Evolutionary conservation across 768 basidiomycete species (phyloP), one percentile per base, ranked within the genome.

Genomic region (Solioccasus polychromus): DNA sequence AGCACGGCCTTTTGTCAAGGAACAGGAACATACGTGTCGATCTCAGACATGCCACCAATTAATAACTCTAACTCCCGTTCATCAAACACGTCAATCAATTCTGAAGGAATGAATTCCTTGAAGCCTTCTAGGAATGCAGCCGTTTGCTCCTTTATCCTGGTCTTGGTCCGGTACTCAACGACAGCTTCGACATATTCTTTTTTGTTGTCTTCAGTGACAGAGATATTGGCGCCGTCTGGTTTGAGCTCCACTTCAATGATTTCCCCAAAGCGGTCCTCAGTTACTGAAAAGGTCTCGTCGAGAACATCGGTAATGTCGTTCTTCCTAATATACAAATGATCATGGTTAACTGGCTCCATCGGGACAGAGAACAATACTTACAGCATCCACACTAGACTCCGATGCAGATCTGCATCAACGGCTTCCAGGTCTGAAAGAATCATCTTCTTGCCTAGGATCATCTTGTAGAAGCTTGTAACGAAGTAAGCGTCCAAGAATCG

Each of bases 21-120:
- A 20, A 23, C 36, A 37, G 24, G 35, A 29, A 70, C 80, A 41
- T 59, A 85, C 79, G 90, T 88, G 61, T 92, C 88, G 40, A 92
- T 91, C 62, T 93, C 91, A 25, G 88, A 82, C 84, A 94, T 92
- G 43, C 92, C 92, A 50, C 92, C 92, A 50, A 95, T 92, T 52
- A 95, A 71, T 42, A 94, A 67, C 67, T 92, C 91, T 4, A 94
- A 71, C 57, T 95, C 92, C 45, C 88, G 76, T 64, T 94, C 92
- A 60, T 95, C 92, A 57, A 95, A 94, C 3, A 94, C 89, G 55
- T 82, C 82, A 62, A 95, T 76, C 41, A 94, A 74, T 54, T 92
- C 89, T 48, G 80, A 71, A 7, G 92, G 89, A 52, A 93, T 80
- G 40, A 93, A 74, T 57, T 94, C 92, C 53, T 83, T 75, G 45